A percentile compares a stretch with the other conserved stretches of the same genome.
phyloP scores from a whole-genome alignment of 169 alveolate species.

The Plasmodium ovale region DNA sequence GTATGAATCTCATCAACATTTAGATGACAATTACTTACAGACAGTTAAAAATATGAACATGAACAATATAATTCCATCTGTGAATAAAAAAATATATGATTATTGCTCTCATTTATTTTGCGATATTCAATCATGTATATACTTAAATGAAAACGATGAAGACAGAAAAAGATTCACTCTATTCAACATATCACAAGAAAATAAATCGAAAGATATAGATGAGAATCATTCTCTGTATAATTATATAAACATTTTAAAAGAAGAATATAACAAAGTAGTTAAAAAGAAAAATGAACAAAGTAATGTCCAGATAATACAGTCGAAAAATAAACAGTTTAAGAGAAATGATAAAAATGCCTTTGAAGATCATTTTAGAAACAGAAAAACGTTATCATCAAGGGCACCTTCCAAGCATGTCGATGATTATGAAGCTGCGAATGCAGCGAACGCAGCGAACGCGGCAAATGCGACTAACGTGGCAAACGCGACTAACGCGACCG shows the following conservation, averaged over 20 bases:
- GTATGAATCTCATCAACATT: constrained; percentile 68
- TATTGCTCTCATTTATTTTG: constrained; percentile 67
- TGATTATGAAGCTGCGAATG: constrained; percentile 77
- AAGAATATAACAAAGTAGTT: constrained; percentile 44
- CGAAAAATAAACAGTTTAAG: constrained; percentile 72
- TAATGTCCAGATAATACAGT: background rate
- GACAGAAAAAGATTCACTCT: constrained; percentile 42
- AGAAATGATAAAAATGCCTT: constrained; percentile 69
- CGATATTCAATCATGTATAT: constrained; percentile 56
- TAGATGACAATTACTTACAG: constrained; percentile 54
- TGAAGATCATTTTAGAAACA: constrained; percentile 77
- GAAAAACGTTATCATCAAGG: constrained; percentile 79
- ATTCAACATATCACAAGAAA: constrained; percentile 54
- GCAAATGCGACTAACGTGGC: background rate
- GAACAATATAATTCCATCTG: constrained; percentile 39
- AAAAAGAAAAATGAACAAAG: constrained; percentile 39
- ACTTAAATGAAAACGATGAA: constrained; percentile 73
- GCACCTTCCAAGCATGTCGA: constrained; percentile 86
- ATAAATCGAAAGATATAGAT: constrained; percentile 68
- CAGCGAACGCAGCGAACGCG: background rate
- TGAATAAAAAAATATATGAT: constrained; percentile 58
- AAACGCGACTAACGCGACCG: background rate
- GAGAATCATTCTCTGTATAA: constrained; percentile 58
- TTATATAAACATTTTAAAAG: constrained; percentile 66
- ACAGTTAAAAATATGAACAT: constrained; percentile 58